Conservation (phyloP, 2,329 filamentous ascomycete species). For the Akanthomyces dipterigenus region DNA sequence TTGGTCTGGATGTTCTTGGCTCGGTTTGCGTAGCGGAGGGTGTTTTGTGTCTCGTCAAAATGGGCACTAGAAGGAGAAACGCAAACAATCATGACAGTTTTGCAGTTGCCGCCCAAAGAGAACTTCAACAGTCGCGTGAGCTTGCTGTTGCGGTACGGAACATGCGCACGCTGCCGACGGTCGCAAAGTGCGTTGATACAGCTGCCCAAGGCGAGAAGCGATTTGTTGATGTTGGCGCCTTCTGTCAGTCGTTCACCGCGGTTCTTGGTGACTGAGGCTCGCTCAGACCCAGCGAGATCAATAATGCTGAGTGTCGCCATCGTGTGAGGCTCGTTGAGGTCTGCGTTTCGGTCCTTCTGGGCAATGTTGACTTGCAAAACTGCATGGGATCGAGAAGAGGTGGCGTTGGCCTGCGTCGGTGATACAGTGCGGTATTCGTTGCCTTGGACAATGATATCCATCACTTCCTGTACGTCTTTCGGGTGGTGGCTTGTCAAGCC, state of each 20-base stretch:
- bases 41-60: slow-evolving; percentile 98
- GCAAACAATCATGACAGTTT: slow-evolving; percentile 99
- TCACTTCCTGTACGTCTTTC: slow-evolving; percentile 87
- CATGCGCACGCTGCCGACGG: slow-evolving; percentile 81
- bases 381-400: slow-evolving; percentile 92
- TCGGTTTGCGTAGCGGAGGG: slow-evolving; percentile 90
- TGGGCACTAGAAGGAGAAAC: slow-evolving; percentile 94
- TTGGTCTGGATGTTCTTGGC: slow-evolving; percentile 99
- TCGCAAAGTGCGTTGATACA: slow-evolving; percentile 99
- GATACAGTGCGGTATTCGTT: slow-evolving; percentile 95
- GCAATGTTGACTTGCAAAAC: slow-evolving; percentile 96
- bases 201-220: slow-evolving; percentile 83
- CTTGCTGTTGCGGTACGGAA: slow-evolving; percentile 97
- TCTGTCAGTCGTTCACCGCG: slow-evolving; percentile 84
- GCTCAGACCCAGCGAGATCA: slow-evolving; percentile 90
- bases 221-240: slow-evolving; percentile 99
- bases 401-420: slow-evolving; percentile 93
- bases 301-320: slow-evolving; percentile 99
- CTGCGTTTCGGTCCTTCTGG: slow-evolving; percentile 87
- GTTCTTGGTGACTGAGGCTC: slow-evolving; percentile 95
- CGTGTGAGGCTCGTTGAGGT: slow-evolving; percentile 88
- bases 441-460: slow-evolving; percentile 97
- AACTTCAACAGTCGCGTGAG: slow-evolving; percentile 94
- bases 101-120: slow-evolving; percentile 94
- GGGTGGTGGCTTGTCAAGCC: slow-evolving; percentile 89